These are phyloP conservation scores for Lagerstroemia speciosa DNA, from an alignment of 345 rosid species.

Conservation along the genomic window DNA sequence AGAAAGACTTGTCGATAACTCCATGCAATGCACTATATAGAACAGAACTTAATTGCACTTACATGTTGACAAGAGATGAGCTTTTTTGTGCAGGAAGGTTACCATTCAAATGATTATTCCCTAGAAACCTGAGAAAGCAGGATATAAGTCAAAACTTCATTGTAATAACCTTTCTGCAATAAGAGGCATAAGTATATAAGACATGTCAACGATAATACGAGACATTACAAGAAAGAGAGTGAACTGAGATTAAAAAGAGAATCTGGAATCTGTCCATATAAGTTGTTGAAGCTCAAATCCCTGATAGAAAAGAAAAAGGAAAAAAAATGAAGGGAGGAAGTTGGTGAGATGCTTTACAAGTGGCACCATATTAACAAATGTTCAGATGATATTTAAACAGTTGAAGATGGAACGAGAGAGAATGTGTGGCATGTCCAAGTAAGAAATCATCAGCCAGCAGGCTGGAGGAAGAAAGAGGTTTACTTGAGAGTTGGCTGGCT, in stretches of 20 bases:
- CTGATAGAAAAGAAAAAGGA: conserved; percentile 23
- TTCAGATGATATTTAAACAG: not conserved
- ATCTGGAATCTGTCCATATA: conserved; percentile 32
- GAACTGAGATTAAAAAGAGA: conserved; percentile 34
- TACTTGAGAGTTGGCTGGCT: too few species aligned
- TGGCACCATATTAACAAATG: not conserved
- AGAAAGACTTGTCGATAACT: not conserved
- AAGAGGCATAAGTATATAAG: not conserved
- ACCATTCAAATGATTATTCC: conserved; percentile 45
- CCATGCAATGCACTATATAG: too few species aligned
- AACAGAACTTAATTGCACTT: conserved; percentile 17
- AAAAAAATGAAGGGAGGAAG: not conserved
- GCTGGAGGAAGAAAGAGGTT: too few species aligned
- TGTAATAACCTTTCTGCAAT: not conserved
- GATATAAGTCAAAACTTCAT: conserved; percentile 10
- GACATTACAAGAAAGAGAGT: conserved; percentile 43
- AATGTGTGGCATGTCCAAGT: not conserved
- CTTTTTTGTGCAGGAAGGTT: conserved; percentile 42
- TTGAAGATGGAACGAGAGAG: not conserved
- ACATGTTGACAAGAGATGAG: conserved; percentile 43
- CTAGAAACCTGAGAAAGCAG: conserved; percentile 45
- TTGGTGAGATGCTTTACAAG: not conserved
- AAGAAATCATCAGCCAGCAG: too few species aligned
- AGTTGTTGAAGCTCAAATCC: conserved; percentile 56
- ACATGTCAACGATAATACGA: conserved; percentile 1